Evolutionary conservation across 192 early-diverging fungal species (phyloP).

Genomic region (Coemansia sp.): DNA sequence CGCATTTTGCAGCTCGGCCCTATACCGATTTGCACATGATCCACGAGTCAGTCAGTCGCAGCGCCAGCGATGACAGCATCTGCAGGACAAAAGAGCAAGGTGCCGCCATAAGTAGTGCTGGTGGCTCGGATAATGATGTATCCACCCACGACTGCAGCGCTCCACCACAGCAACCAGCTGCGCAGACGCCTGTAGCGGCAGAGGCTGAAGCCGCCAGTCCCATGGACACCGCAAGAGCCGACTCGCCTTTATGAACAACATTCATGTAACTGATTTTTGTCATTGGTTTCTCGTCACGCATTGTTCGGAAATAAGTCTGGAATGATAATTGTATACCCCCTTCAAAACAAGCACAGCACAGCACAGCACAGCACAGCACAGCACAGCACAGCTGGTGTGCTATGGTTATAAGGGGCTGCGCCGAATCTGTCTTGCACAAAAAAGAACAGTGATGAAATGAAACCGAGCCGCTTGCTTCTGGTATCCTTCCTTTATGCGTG

Average conservation of each 20-base stretch:
- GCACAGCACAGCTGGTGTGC: too few relatives aligned
- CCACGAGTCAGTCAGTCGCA: constrained; percentile 2
- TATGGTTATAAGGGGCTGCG: too few relatives aligned
- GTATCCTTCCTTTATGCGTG: too few relatives aligned
- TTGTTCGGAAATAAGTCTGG: not conserved
- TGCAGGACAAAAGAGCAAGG: not conserved
- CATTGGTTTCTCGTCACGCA: not conserved
- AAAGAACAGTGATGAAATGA: too few relatives aligned
- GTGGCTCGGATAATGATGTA: not conserved
- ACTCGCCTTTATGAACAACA: not conserved
- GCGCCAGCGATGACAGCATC: not conserved
- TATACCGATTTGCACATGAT: not conserved
- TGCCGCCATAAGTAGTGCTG: not conserved
- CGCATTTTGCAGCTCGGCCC: too few relatives aligned
- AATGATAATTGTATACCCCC: too few relatives aligned
- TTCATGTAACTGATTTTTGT: not conserved
- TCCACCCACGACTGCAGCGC: not conserved
- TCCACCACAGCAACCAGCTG: not conserved
- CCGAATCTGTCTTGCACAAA: too few relatives aligned
- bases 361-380: too few relatives aligned
- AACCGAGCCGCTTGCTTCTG: too few relatives aligned
- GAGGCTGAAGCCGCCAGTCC: not conserved
- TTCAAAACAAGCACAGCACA: too few relatives aligned
- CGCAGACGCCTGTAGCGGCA: not conserved
- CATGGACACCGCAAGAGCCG: not conserved